These are phyloP conservation scores for Lippia alba DNA, from an alignment of 305 asterid species.

Conservation along the genomic window DNA sequence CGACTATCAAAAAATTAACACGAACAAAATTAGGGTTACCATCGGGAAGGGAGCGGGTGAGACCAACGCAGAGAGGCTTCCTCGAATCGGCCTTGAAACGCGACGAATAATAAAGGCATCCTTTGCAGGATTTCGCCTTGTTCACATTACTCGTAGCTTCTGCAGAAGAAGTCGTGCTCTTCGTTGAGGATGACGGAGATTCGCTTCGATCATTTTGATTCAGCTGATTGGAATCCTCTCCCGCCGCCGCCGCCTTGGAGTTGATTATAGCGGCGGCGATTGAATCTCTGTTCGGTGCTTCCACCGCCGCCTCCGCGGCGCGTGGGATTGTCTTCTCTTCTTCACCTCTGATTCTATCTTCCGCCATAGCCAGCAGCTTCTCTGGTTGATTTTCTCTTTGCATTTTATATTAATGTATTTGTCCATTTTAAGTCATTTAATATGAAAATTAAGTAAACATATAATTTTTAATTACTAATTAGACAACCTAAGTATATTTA, in stretches of 20 bases:
- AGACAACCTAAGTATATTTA: too few relatives aligned
- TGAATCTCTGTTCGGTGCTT: slow-evolving; percentile 23
- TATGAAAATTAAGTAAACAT: neutral
- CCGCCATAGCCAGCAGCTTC: slow-evolving; percentile 30
- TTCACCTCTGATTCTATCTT: slow-evolving; percentile 29
- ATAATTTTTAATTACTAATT: too few relatives aligned
- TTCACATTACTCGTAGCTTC: slow-evolving; percentile 25
- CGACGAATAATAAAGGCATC: slow-evolving; percentile 79
- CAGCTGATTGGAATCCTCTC: slow-evolving; percentile 35
- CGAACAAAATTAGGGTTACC: slow-evolving; percentile 51
- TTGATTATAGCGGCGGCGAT: slow-evolving; percentile 7
- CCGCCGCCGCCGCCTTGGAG: slow-evolving; percentile 23
- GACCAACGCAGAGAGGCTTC: slow-evolving; percentile 81
- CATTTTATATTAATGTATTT: neutral
- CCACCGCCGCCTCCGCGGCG: slow-evolving; percentile 38
- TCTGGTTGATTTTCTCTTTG: neutral
- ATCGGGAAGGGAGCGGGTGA: slow-evolving; percentile 72
- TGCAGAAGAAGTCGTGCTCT: slow-evolving; percentile 33
- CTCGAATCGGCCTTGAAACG: slow-evolving; percentile 64
- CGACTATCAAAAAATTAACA: slow-evolving; percentile 5
- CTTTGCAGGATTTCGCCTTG: slow-evolving; percentile 82
- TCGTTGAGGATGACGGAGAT: slow-evolving; percentile 44
- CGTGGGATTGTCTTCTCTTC: slow-evolving; percentile 29
- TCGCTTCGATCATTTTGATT: slow-evolving; percentile 31
- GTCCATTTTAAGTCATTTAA: neutral